Base-by-base conservation (phyloP, 2,329 filamentous ascomycete genomes). In the Botrytis galanthina region DNA sequence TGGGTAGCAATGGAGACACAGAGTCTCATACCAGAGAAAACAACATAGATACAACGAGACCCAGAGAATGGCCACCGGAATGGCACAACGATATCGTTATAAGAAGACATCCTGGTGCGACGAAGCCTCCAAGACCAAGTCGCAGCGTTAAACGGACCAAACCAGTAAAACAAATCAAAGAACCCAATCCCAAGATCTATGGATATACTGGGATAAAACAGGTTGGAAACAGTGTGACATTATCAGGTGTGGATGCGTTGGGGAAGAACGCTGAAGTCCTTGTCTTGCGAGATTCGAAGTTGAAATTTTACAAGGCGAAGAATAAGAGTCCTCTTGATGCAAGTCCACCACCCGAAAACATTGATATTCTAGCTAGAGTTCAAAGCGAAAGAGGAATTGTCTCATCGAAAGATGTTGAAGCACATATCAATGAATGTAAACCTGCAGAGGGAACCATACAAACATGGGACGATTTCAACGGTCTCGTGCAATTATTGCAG, bases 281-380 rank as follows among this genome's bases (percentile, higher is more conserved):
- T 64, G 76, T 82, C 26, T 76, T 82, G n/a, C 77, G 77, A 74
- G 79, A 81, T 71, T 77, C 77, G 2, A 74, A 75, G 54, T 48
- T 78, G 18, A 73, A 54, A 29, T 62, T 73, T 16, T 77, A 76
- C 46, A 69, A 73, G 22, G 35, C 73, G 26, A 35, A 59, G 16
- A 14, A 48, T 12, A 51, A 59, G n/a, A 46, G 22, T 0, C 37
- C 61, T 61, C 54, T 69, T 59, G 37, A 67, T 48, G 18, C 73
- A n/a, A 39, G 16, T 18, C 51, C 73, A 48, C 35, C 76, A 37
- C 60, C 76, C 20, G 74, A 78, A 35, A 70, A 73, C 67, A 77
- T 81, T 59, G 79, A 82, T 75, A 81, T 82, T 62, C 48, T 81
- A 57, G 75, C 73, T 8, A 72, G 74, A 67, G n/a, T 81, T 32